Evolutionary conservation across 2,329 filamentous ascomycete genomes (phyloP).

Genomic region (Colletotrichum godetiae): DNA sequence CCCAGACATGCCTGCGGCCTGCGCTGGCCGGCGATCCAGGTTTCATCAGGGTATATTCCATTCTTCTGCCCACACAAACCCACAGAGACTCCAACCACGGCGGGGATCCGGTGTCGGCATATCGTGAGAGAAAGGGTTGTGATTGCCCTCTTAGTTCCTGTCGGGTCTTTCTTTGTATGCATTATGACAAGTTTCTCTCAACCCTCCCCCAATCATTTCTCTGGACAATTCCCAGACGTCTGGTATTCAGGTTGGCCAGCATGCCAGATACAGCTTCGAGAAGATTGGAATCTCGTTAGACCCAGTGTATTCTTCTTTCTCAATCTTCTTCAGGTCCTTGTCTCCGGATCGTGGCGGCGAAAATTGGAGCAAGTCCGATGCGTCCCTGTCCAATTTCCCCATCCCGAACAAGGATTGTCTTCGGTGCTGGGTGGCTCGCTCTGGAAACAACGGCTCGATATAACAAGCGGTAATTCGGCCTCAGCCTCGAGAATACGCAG

Average conservation of each 20-base stretch:
- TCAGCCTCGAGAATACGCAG: neutral
- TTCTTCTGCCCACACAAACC: neutral
- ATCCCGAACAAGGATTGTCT: constrained; percentile 9
- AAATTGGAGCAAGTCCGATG: constrained; percentile 2
- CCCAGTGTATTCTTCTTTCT: constrained; percentile 17
- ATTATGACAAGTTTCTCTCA: neutral
- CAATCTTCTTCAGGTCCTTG: constrained; percentile 12
- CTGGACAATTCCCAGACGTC: constrained; percentile 7
- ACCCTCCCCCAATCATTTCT: neutral
- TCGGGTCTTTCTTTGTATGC: neutral
- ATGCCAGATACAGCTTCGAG: constrained; percentile 13
- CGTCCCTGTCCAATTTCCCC: constrained; percentile 10
- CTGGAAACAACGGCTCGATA: neutral
- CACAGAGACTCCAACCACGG: constrained; percentile 1
- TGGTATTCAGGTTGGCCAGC: neutral
- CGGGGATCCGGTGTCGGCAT: neutral
- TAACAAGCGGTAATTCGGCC: neutral
- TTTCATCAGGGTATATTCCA: constrained; percentile 12
- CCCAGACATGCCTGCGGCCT: neutral
- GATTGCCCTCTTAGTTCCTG: neutral
- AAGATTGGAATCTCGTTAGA: constrained; percentile 14
- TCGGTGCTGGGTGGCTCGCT: neutral
- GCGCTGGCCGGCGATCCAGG: constrained; percentile 1
- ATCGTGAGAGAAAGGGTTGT: neutral
- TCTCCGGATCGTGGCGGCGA: constrained; percentile 5